phyloP scores from a whole-genome alignment of 2,329 filamentous ascomycete species.

The Chaetomium olivaceum region DNA sequence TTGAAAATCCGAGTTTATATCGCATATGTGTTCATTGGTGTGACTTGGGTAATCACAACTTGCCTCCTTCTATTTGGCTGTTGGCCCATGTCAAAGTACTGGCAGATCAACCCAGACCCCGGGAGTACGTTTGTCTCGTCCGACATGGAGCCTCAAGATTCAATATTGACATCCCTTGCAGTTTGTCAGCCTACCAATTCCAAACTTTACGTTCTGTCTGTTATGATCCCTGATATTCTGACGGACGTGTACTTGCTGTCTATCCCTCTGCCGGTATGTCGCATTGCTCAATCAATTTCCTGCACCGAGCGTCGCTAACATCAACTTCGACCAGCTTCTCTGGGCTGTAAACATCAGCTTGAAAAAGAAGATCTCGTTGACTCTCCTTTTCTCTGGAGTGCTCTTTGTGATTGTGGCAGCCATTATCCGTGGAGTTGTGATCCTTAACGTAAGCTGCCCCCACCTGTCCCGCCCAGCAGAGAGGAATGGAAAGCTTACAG shows the following conservation, averaged over 20 bases:
- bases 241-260: neutral
- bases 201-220: neutral
- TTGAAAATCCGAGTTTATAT: neutral
- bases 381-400: neutral
- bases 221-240: neutral
- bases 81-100: neutral
- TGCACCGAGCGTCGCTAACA: neutral
- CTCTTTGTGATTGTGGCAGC: neutral
- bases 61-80: neutral
- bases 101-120: neutral
- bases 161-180: neutral
- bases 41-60: neutral
- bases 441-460: neutral
- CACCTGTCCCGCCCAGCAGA: neutral
- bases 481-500: neutral
- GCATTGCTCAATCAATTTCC: neutral
- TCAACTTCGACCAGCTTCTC: neutral
- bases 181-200: neutral
- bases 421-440: neutral
- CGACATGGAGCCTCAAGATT: neutral
- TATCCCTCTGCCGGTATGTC: neutral
- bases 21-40: neutral
- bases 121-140: neutral
- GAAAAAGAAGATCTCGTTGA: neutral
- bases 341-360: neutral